Evolutionary conservation across 2,329 filamentous ascomycete genomes (phyloP), one percentile per base, ranked within the genome.

Genomic region (Myotisia sp.): DNA sequence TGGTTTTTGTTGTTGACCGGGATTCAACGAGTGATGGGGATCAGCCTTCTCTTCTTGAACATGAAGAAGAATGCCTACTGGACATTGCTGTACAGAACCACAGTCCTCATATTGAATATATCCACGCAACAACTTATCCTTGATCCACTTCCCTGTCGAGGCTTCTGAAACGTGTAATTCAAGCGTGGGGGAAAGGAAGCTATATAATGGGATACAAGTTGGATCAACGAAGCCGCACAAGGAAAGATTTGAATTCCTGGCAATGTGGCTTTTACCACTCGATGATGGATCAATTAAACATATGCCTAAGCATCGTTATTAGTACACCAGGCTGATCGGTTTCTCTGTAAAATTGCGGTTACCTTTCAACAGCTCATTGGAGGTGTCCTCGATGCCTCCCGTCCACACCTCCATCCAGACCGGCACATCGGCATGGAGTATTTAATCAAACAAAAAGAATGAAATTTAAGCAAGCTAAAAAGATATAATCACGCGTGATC

Each of bases 141-240:
- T 56, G 22, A 61, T 46, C 58, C 58, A 62, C 52, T 54, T 48
- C 27, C 51, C 49, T 3, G 53, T 53, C 26, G 44, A 41, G 12
- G 40, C 28, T 36, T 56, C 44, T 4, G 38, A 46, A 5, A 53
- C 50, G 39, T 60, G 56, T 21, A 60, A 34, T 45, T 62, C 57
- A 13, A 62, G 52, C 26, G 49, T 54, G 4, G 56, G 55, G 7
- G 58, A 57, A 5, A 48, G 50, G 30, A 58, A 53, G n/a, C 54
- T 55, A 37, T 58, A 53, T 3, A 60, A 45, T 19, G 58, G 58
- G 18, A 62, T 52, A 7, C 58, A 45, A n/a, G 51, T 46, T 5
- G 57, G 57, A 19, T 60, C 56, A 18, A 61, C 56, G 20, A 58
- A 56, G 38, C 49, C 49, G 20, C 47, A 48, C 17, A 60, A 37